Evolutionary conservation across 257 asterid species (phyloP).

Genomic region (Solanum rostratum): DNA sequence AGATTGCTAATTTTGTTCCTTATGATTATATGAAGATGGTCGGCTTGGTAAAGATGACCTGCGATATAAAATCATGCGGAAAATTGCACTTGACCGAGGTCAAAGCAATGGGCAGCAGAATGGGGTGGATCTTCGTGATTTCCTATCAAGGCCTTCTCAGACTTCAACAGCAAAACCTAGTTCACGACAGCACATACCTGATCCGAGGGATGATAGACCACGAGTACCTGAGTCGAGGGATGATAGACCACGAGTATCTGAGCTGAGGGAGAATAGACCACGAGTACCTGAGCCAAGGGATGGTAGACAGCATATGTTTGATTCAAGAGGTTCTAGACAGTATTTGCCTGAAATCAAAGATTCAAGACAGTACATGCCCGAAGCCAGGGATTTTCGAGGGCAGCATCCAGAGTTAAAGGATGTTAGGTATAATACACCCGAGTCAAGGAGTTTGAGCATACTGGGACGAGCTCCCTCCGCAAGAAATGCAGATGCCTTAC

Average conservation of each 20-base stretch:
- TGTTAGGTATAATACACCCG: slow-evolving; percentile 29
- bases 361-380: slow-evolving; percentile 23
- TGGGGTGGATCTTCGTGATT: slow-evolving; percentile 62
- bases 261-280: slow-evolving; percentile 7
- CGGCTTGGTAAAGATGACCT: slow-evolving; percentile 64
- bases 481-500: slow-evolving; percentile 29
- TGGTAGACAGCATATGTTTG: neutral
- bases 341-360: slow-evolving; percentile 34
- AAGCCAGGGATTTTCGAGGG: slow-evolving; percentile 25
- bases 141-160: slow-evolving; percentile 82
- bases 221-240: slow-evolving; percentile 34
- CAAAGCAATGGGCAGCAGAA: slow-evolving; percentile 33
- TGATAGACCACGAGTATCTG: slow-evolving; percentile 8
- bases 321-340: slow-evolving; percentile 9
- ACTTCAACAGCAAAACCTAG: slow-evolving; percentile 38
- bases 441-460: slow-evolving; percentile 21
- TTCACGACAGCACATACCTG: slow-evolving; percentile 24
- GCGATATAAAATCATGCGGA: slow-evolving; percentile 66
- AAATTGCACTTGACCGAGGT: slow-evolving; percentile 26
- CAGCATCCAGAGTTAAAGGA: slow-evolving; percentile 27
- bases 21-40: slow-evolving; percentile 25
- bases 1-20: slow-evolving; percentile 8
- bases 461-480: slow-evolving; percentile 11
- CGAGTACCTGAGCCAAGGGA: slow-evolving; percentile 24
- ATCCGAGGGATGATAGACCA: slow-evolving; percentile 9